Evolutionary conservation across 2,329 filamentous ascomycete species (phyloP), one percentile per base, ranked within the genome.

Genomic region (Sporothrix globosa): DNA sequence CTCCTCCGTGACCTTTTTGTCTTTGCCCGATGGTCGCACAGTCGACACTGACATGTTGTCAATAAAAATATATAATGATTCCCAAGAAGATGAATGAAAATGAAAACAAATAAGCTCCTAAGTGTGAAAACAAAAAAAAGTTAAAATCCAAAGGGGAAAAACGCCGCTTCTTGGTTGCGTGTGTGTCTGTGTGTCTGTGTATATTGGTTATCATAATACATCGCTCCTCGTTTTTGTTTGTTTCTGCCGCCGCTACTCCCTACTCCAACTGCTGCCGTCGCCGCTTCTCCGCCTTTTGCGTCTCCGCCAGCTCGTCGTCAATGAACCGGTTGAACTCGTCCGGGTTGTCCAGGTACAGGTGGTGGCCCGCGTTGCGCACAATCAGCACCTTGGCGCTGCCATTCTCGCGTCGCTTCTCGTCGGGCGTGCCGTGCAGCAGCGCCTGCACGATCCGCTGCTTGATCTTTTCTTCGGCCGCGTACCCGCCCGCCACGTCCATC

Each of bases 401-500:
- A 69, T 92, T 91, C 77, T 97, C 95, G 3, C 81, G 82, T 71
- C 83, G 81, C 78, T 85, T 87, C 79, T 96, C 91, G 70, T 93
- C 90, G 1, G 85, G 82, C 0, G 86, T 90, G 27, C 86, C 91
- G 27, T 85, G 80, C 14, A 84, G 80, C 3, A 97, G 81, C 0
- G 86, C 83, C 66, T 87, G 86, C 34, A 81, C 80, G 73, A 86
- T 87, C 73, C 90, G 88, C 71, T 90, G 84, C 72, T 92, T 90
- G 14, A 98, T 86, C 79, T 91, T 93, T 80, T 94, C 88, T 77
- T 91, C 88, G 0, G 94, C 90, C 0, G 91, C 93, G 61, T 90
- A 88, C 0, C 96, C 96, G 39, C 94, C 96, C 0, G 89, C 88
- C 10, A 96, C 90, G 75, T 99, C 96, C 96, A 99, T 99, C 96